phyloP scores from a whole-genome alignment of 306 rosid genomes.

The Medicago ruthenica region DNA sequence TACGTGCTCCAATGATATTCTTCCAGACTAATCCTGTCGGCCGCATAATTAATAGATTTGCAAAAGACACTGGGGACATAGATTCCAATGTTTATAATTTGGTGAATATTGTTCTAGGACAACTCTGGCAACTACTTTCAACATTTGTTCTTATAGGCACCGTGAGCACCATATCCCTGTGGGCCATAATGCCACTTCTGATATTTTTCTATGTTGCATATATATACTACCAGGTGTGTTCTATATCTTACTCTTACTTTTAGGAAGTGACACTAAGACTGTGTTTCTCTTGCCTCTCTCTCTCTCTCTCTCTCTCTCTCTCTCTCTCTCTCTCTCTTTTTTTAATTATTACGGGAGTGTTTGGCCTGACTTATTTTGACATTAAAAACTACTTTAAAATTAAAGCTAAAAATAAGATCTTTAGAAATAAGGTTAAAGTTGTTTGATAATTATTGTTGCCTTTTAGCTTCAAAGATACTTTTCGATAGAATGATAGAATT shows the following conservation, averaged over 20 bases:
- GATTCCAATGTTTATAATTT: conserved; percentile 64
- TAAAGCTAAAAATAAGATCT: too few species aligned
- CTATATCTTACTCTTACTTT: background rate
- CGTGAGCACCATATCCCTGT: conserved; percentile 84
- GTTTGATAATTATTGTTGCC: too few species aligned
- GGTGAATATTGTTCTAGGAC: conserved; percentile 61
- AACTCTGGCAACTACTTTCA: conserved; percentile 83
- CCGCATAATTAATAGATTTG: conserved; percentile 86
- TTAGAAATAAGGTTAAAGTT: too few species aligned
- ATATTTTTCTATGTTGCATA: conserved; percentile 79
- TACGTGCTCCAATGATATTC: conserved; percentile 84
- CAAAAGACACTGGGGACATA: conserved; percentile 80
- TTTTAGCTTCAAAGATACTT: too few species aligned
- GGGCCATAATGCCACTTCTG: conserved; percentile 90
- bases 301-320: too few species aligned
- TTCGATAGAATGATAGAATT: too few species aligned
- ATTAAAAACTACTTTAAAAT: too few species aligned
- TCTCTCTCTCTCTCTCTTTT: too few species aligned
- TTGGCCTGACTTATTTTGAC: too few species aligned
- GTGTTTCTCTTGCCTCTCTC: too few species aligned
- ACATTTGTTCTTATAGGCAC: conserved; percentile 83
- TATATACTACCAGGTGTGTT: conserved; percentile 78
- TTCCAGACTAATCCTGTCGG: conserved; percentile 93
- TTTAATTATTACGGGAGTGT: too few species aligned
- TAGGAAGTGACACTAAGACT: background rate